Conservation (phyloP, 2,329 filamentous ascomycete genomes). For the Diaporthe batatas region DNA sequence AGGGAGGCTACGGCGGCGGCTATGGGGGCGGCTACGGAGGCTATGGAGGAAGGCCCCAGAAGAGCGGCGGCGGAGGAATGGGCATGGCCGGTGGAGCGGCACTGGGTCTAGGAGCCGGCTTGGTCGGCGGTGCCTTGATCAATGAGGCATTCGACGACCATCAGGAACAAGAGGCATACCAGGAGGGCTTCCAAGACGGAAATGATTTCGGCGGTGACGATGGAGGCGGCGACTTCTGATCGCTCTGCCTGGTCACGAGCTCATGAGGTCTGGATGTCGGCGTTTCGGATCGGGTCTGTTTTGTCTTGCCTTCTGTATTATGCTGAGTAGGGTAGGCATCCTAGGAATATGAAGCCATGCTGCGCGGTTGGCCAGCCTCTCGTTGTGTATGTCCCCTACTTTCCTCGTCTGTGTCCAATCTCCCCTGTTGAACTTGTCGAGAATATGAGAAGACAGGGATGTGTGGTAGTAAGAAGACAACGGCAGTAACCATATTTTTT, state of each 20-base stretch:
- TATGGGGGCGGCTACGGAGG: constrained; percentile 52
- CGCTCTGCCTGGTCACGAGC: not conserved
- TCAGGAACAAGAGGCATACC: constrained; percentile 57
- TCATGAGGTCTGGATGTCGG: constrained; percentile 18
- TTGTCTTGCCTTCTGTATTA: constrained; percentile 16
- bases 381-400: not conserved
- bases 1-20: constrained; percentile 51
- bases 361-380: constrained; percentile 9
- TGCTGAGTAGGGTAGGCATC: constrained; percentile 26
- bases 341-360: not conserved
- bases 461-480: not conserved
- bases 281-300: constrained; percentile 17
- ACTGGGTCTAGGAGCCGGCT: constrained; percentile 83
- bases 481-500: not conserved
- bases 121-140: constrained; percentile 82
- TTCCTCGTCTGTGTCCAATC: not conserved
- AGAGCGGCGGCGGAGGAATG: constrained; percentile 58
- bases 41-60: constrained; percentile 50
- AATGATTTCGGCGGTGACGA: constrained; percentile 42
- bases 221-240: constrained; percentile 56
- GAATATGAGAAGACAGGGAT: not conserved
- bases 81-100: constrained; percentile 81
- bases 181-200: constrained; percentile 48
- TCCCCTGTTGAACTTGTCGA: not conserved
- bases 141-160: constrained; percentile 75